Evolutionary conservation across 2,329 filamentous ascomycete species (phyloP).

Genomic region (Rhynchosporium agropyri): DNA sequence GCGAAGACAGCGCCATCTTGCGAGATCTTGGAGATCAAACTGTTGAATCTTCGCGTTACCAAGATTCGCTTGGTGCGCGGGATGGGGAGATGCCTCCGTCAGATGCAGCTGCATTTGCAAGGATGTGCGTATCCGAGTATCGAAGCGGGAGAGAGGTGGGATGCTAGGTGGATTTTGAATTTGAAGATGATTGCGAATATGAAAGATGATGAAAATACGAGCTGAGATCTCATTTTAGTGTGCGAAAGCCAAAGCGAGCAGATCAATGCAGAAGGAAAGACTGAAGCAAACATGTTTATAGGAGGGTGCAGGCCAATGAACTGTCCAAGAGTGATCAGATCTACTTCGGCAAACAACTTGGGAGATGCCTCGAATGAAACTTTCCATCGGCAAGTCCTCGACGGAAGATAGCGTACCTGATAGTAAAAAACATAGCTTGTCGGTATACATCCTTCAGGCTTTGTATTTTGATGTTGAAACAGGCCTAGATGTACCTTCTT

Average conservation of each 20-base stretch:
- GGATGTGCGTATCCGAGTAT: neutral
- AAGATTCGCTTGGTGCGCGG: conserved; percentile 4
- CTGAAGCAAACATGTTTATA: conserved; percentile 3
- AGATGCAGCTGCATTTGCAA: neutral
- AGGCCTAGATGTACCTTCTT: neutral
- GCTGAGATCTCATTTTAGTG: neutral
- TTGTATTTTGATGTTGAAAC: neutral
- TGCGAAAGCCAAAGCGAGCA: neutral
- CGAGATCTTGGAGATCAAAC: neutral
- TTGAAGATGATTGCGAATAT: neutral
- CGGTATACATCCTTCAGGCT: too few relatives aligned
- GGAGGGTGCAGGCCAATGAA: neutral
- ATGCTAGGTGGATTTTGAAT: neutral
- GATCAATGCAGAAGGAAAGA: neutral
- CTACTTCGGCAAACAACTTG: too few relatives aligned
- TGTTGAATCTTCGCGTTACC: neutral
- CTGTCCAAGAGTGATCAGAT: neutral
- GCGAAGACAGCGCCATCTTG: neutral
- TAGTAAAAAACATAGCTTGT: too few relatives aligned
- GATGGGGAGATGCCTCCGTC: neutral
- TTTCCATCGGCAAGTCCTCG: too few relatives aligned
- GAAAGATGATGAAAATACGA: neutral
- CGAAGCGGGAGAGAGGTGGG: neutral
- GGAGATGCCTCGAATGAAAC: too few relatives aligned
- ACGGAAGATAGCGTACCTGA: too few relatives aligned